Base-by-base conservation (phyloP, 768 basidiomycete genomes). In the Coprinellus micaceus region DNA sequence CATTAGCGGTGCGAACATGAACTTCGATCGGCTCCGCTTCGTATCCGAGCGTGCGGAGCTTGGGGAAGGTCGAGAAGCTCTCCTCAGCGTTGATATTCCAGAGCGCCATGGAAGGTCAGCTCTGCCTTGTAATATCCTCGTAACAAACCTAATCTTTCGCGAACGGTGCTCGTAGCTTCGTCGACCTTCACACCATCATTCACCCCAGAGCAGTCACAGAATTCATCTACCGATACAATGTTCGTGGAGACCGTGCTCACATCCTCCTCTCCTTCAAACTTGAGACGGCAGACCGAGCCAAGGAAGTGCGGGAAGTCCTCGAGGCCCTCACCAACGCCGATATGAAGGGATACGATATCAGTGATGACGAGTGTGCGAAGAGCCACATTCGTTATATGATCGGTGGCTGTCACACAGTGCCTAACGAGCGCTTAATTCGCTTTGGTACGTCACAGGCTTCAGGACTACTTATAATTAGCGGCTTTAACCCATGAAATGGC, bases 31-130 rank as follows among this genome's bases (percentile, higher is more conserved):
- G 41, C 72, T 99, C 45, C 84, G 97, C 10, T 99, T 98, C 67
- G 95, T 99, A n/a, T 91, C 97, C 19, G 97, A 99, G 69, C 94
- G 97, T 55, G 97, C 97, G 2, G 94, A 98, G 70, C 79, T 98
- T 19, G 97, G 97, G 60, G 97, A 99, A 71, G 89, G 96, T 11
- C 82, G 89, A 52, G 97, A 99, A 72, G 97, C 90, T 0, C 78
- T 98, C 45, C 79, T 98, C 61, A 91, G 90, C 64, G 91, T 98
- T n/a, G 89, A 91, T 64, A 89, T 98, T 52, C 94, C 97, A 22
- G 97, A 99, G 69, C 78, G 73, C 57, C 91, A 94, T 4, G 97
- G 97, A 74, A 91, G 88, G 95, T 87, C 67, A 61, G 82, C 24
- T 19, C 12, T 33, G 19, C 33, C 28, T 11, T 15, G 36, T 29